Percentiles rank a stretch among this genome's conserved stretches.
phyloP scores from a whole-genome alignment of 1,284 basidiomycete species.

The Melampsora allii-populina region DNA sequence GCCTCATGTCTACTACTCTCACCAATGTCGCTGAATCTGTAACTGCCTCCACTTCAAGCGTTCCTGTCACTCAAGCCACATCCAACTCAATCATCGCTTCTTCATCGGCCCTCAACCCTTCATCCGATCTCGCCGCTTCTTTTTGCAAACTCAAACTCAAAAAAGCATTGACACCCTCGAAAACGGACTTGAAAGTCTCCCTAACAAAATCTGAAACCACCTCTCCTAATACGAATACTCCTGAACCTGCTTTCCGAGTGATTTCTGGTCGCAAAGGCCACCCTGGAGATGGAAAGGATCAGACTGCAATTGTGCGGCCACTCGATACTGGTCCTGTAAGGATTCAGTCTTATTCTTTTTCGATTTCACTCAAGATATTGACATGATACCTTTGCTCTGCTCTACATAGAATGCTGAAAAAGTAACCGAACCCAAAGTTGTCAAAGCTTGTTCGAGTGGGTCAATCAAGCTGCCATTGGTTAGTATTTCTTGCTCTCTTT shows the following conservation, averaged over 20 bases:
- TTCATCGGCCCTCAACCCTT: neutral
- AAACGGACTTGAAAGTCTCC: slow-evolving; percentile 9
- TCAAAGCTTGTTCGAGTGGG: slow-evolving; percentile 15
- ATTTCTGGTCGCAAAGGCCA: slow-evolving; percentile 42
- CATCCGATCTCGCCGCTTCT: neutral
- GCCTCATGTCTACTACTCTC: slow-evolving; percentile 10
- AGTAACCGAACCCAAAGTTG: slow-evolving; percentile 27
- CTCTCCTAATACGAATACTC: neutral
- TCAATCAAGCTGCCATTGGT: neutral
- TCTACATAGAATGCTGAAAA: neutral
- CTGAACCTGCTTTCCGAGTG: slow-evolving; percentile 26
- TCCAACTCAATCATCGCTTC: neutral
- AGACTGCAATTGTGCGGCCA: slow-evolving; percentile 22
- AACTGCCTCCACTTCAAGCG: neutral
- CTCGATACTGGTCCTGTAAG: slow-evolving; percentile 16
- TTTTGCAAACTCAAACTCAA: neutral
- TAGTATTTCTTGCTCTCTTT: neutral
- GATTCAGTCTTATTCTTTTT: neutral
- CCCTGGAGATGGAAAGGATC: slow-evolving; percentile 35
- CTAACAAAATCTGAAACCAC: neutral
- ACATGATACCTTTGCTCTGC: neutral
- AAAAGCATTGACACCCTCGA: neutral
- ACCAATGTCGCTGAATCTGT: neutral
- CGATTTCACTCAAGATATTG: neutral
- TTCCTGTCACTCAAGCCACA: neutral